Base-by-base conservation (phyloP, 352 stramenopile species). In the Globisporangium nagaii region DNA sequence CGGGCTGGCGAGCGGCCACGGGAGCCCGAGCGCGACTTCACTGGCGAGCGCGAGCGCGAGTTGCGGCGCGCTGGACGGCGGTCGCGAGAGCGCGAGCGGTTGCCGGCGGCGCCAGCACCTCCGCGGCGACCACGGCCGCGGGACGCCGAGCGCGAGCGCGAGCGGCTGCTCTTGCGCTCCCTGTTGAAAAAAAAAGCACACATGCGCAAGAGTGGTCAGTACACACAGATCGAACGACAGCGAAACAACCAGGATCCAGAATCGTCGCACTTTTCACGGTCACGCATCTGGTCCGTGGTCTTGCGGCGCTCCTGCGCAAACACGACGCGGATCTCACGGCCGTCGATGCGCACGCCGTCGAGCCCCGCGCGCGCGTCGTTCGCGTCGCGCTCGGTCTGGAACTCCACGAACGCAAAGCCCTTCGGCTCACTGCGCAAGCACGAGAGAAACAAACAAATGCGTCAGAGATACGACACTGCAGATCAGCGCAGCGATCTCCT, bases 231-330 rank as follows among this genome's bases (percentile, higher is more conserved):
- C 27, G 60, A 63, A 41, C 4, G 46, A 48, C 2, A 42, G 7
- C 30, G n/a, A 42, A 49, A 41, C 15, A 48, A 30, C 11, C 27
- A 52, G n/a, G 10, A 43, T 24, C 36, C n/a, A 17, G 17, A 24
- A 31, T 34, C 19, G 34, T 7, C 43, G 27, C 62, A 89, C 81
- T 63, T 72, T 54, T 93, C 86, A 48, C 90, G 76, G n/a, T 86
- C 82, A 53, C 89, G 83, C 94, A 98, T 98, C 65, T 98, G 90
- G 53, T 95, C 86, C 9, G 94, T 95, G 15, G 89, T 97, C 71
- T 98, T 98, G 57, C 94, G 86, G 50, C 93, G 92, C 65, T 98
- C 92, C 68, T 98, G 94, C n/a, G 94, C 94, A 73, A 97, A 98
- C 36, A 98, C 90, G 13, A 98, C 94, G 65, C 95, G 90, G 45